phyloP scores from a whole-genome alignment of 805 yeast genomes.

The Candida caryicola region DNA sequence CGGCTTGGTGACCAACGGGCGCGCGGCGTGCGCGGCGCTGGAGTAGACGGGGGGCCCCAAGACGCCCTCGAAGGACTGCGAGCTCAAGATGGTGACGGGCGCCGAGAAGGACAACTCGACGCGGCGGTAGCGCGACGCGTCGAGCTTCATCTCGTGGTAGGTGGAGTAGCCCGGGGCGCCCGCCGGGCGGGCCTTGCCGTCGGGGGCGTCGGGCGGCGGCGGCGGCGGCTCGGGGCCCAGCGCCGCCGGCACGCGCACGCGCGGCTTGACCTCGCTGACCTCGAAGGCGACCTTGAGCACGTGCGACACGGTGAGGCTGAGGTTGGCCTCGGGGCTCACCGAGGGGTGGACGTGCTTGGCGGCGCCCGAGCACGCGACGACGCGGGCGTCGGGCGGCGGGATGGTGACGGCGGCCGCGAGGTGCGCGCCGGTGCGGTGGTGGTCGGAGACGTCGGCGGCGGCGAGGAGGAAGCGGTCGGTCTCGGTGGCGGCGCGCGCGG shows the following conservation, averaged over 20 bases:
- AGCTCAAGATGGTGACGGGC: slow-evolving; percentile 11
- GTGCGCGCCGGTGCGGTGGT: too few species aligned
- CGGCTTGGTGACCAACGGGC: not conserved
- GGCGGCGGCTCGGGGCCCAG: not conserved
- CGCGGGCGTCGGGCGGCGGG: slow-evolving; percentile 1
- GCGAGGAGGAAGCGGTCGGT: too few species aligned
- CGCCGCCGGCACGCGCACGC: not conserved
- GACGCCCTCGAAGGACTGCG: slow-evolving; percentile 11
- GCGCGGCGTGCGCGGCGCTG: not conserved
- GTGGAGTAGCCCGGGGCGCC: slow-evolving; percentile 7
- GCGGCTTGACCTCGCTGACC: slow-evolving; percentile 8
- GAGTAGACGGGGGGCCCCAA: slow-evolving; percentile 13
- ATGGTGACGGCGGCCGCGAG: slow-evolving; percentile 1
- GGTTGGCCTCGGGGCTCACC: slow-evolving; percentile 2
- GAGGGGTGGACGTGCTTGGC: too few species aligned
- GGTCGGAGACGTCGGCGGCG: too few species aligned
- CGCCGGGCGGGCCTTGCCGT: not conserved
- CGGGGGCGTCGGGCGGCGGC: not conserved
- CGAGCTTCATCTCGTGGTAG: slow-evolving; percentile 6
- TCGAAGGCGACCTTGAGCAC: slow-evolving; percentile 11
- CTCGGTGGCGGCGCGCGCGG: too few species aligned
- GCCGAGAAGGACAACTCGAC: slow-evolving; percentile 14
- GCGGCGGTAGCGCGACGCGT: slow-evolving; percentile 7
- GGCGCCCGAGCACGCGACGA: too few species aligned
- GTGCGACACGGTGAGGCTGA: slow-evolving; percentile 10